Evolutionary conservation across 106 monocot species (phyloP).

Genomic region (Platanthera zijinensis): DNA sequence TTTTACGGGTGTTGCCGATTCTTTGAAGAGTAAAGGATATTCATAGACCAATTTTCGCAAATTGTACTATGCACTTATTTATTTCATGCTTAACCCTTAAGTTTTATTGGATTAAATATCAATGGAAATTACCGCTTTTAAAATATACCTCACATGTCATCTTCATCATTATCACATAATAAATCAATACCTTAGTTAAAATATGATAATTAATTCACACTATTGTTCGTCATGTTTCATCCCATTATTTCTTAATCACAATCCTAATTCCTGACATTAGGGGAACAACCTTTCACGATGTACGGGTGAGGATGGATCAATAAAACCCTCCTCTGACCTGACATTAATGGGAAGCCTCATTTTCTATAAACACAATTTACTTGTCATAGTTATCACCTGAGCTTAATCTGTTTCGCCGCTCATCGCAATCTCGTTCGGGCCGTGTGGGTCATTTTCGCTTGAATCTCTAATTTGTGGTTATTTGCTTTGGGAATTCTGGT

Average conservation of each 20-base stretch:
- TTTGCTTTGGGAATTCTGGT: too few species aligned
- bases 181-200: not conserved
- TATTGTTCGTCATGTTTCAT: not conserved
- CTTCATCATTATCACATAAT: not conserved
- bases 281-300: not conserved
- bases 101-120: not conserved
- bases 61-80: constrained; percentile 42
- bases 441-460: too few species aligned
- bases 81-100: not conserved
- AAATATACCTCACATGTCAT: not conserved
- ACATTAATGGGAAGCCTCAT: not conserved
- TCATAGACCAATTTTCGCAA: constrained; percentile 79
- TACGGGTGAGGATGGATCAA: not conserved
- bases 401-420: not conserved
- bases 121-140: not conserved
- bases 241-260: not conserved
- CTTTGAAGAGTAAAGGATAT: constrained; percentile 72
- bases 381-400: constrained; percentile 6
- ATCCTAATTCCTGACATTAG: not conserved
- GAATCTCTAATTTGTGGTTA: too few species aligned
- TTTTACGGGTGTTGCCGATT: constrained; percentile 75
- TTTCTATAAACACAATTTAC: not conserved
- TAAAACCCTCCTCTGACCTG: not conserved
- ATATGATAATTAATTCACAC: not conserved
- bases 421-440: too few species aligned